Conservation (phyloP, 139 green algal genomes). For the Volvox reticuliferus region DNA sequence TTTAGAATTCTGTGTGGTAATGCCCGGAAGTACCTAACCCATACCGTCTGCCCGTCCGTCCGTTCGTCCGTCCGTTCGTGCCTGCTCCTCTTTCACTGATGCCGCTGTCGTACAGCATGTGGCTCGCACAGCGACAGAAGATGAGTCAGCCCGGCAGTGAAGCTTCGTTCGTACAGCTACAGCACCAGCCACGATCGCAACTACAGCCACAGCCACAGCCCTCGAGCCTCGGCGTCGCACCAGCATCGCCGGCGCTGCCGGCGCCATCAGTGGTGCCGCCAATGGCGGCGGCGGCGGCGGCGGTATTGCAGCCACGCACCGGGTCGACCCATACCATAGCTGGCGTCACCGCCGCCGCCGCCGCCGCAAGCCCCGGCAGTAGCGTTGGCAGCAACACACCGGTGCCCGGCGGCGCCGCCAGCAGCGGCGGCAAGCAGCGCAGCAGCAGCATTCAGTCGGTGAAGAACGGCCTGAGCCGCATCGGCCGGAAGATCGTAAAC, state of each 20-base stretch:
- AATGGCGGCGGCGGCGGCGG: not conserved
- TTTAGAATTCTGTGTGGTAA: too few species aligned
- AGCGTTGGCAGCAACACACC: not conserved
- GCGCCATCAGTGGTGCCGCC: not conserved
- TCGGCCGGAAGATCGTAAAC: not conserved
- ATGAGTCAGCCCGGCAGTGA: not conserved
- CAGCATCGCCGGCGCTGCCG: not conserved
- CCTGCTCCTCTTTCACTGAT: not conserved
- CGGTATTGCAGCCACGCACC: not conserved
- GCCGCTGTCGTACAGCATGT: slow-evolving; percentile 8
- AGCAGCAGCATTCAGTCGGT: not conserved
- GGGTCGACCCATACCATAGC: not conserved
- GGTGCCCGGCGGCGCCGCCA: not conserved
- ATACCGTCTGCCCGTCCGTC: not conserved
- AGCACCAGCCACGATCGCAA: not conserved
- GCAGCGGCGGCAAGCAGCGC: not conserved
- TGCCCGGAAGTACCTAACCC: not conserved
- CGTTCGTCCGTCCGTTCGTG: too few species aligned
- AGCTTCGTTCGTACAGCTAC: not conserved
- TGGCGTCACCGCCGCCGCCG: too few species aligned
- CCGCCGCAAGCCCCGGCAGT: not conserved
- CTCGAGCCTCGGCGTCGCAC: not conserved
- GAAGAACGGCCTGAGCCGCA: slow-evolving; percentile 3
- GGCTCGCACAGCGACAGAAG: slow-evolving; percentile 2
- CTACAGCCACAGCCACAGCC: not conserved